Conservation (phyloP, 2,329 filamentous ascomycete genomes). For the Aspergillus brasiliensis region DNA sequence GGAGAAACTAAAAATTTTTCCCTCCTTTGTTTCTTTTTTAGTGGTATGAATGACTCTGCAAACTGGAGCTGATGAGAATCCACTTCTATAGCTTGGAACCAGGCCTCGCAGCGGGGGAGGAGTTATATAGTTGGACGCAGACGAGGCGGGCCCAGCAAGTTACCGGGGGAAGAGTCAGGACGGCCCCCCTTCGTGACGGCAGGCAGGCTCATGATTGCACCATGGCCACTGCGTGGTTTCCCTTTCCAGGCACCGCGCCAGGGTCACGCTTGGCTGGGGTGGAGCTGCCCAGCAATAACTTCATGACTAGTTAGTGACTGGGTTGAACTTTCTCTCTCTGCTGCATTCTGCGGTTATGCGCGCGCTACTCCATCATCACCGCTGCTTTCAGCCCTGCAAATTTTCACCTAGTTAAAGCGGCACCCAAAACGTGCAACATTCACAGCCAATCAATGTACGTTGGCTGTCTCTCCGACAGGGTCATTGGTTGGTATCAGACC, state of each 20-base stretch:
- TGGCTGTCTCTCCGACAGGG: too few relatives aligned
- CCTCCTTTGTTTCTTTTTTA: conserved; percentile 15
- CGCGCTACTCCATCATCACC: conserved; percentile 4
- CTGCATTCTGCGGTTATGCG: background rate
- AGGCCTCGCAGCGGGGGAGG: conserved; percentile 20
- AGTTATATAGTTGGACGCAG: conserved; percentile 22
- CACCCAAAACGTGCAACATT: background rate
- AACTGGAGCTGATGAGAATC: conserved; percentile 11
- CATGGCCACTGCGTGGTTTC: conserved; percentile 8
- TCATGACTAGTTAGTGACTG: background rate
- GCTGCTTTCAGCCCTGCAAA: conserved; percentile 3
- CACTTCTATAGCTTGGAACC: conserved; percentile 19
- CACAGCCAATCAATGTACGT: background rate
- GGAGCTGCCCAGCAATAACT: background rate
- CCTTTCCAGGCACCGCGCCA: conserved; percentile 19
- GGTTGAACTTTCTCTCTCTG: background rate
- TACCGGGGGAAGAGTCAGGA: conserved; percentile 15
- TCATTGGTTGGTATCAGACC: conserved; percentile 7
- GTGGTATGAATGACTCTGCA: background rate
- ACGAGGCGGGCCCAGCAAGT: conserved; percentile 4
- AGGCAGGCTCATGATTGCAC: conserved; percentile 20
- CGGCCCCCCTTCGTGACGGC: conserved; percentile 13
- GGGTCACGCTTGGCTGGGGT: conserved; percentile 20
- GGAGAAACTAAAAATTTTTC: conserved; percentile 9
- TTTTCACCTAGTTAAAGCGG: background rate